Evolutionary conservation across 345 rosid genomes (phyloP), one percentile per base, ranked within the genome.

Genomic region (Aquilaria malaccensis): DNA sequence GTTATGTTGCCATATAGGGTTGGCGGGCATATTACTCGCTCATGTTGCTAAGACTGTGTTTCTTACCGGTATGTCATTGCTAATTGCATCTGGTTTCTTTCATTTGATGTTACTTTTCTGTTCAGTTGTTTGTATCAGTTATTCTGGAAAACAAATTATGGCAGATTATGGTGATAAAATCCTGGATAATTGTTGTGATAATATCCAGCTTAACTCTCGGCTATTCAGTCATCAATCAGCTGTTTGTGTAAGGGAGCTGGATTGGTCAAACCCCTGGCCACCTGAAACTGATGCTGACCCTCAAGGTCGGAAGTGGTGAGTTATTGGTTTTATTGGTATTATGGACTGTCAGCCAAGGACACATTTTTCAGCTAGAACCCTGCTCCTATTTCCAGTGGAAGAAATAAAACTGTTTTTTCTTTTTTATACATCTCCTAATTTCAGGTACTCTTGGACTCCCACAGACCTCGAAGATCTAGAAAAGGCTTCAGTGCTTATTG

Each of bases 231-330:
- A 55, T 66, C 66, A 53, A 53, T 83, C 83, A 64, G 58, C 61
- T 10, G 68, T 89, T 63, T 60, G 71, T 75, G 85, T 89, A 13
- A 79, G 94, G 55, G 85, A 87, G 72, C 98, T 93, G 61, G 72
- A 93, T 76, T 93, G 94, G 98, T 41, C 62, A 60, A 71, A 71
- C 53, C 49, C 78, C 37, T 89, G 96, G 97, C 98, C 97, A 74
- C 77, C 78, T 41, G 7, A 62, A 54, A 60, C 55, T 46, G 58
- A 45, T 61, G 33, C n/a, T 52, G 68, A 66, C 59, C 69, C 68
- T 66, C 43, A 55, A 9, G 54, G 65, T 61, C 69, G 68, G 37
- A 62, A 45, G 15, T 77, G 85, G 96, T 86, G 59, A 60, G 15
- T 51, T 50, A 41, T 2, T 62, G 55, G 63, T 70, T 66, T 31